phyloP scores from a whole-genome alignment of 75 land plant species.

The Pinus tabuliformis region DNA sequence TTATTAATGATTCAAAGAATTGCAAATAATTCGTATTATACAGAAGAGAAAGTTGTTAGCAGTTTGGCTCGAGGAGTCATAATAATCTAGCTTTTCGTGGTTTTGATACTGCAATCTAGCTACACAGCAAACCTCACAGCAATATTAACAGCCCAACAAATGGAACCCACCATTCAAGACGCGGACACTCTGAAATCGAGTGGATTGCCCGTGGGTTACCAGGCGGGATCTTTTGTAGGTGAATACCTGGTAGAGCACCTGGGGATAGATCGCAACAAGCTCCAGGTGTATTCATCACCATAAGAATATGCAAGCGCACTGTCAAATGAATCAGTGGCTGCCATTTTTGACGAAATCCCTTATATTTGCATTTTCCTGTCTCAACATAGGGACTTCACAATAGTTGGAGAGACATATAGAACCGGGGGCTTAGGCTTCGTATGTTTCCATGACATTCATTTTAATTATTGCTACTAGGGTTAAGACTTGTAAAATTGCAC shows the following conservation, averaged over 20 bases:
- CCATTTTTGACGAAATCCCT: conserved; percentile 31
- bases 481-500: too few relatives aligned
- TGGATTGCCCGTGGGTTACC: conserved; percentile 36
- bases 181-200: conserved; percentile 16
- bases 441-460: conserved; percentile 8
- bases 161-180: conserved; percentile 16
- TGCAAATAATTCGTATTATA: not conserved
- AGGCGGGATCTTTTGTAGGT: conserved; percentile 35
- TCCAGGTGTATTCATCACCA: not conserved
- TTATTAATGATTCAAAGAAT: too few relatives aligned
- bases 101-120: conserved; percentile 39
- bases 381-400: conserved; percentile 30
- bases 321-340: conserved; percentile 28
- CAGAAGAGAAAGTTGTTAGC: conserved; percentile 56
- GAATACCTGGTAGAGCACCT: too few relatives aligned
- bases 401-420: conserved; percentile 38
- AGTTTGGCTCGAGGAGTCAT: conserved; percentile 23
- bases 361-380: conserved; percentile 39
- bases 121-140: conserved; percentile 61
- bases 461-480: too few relatives aligned
- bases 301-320: conserved; percentile 12
- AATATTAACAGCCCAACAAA: conserved; percentile 25
- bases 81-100: conserved; percentile 36
- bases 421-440: conserved; percentile 70
- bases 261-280: conserved; percentile 15